A percentile compares a stretch with the other conserved stretches of the same genome.
These are phyloP conservation scores for Mycena belliarum DNA, from an alignment of 768 basidiomycete genomes.

Conservation along the genomic window DNA sequence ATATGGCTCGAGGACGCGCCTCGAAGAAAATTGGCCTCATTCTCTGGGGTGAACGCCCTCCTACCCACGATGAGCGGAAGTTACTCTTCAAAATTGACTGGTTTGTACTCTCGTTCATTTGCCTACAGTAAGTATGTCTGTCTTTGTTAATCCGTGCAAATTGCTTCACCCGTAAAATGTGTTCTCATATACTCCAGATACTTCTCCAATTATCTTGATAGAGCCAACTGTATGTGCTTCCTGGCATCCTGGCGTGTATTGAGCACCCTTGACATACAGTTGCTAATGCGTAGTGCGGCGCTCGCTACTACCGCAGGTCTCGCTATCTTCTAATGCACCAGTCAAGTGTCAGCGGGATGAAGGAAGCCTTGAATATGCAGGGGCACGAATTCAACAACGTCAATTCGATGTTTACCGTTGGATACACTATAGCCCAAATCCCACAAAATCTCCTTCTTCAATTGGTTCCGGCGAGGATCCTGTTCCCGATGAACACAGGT, in stretches of 20 bases:
- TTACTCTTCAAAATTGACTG: constrained; percentile 64
- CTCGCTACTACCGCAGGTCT: no score
- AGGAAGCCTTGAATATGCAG: constrained; percentile 65
- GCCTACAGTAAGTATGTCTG: constrained; percentile 17
- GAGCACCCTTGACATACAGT: constrained; percentile 26
- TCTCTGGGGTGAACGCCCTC: constrained; percentile 27
- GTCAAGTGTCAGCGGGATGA: constrained; percentile 67
- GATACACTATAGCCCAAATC: constrained; percentile 75
- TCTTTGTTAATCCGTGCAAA: neutral
- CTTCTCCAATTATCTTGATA: constrained; percentile 46
- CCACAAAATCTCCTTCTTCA: constrained; percentile 69
- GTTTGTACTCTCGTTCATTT: constrained; percentile 64
- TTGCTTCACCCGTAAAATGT: no score
- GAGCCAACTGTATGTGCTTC: constrained; percentile 46
- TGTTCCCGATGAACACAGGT: constrained; percentile 47
- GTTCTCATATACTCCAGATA: constrained; percentile 16
- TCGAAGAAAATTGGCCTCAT: constrained; percentile 1
- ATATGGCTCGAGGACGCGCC: constrained; percentile 1
- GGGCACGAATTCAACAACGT: constrained; percentile 66
- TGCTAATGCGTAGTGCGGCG: constrained; percentile 56
- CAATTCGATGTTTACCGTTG: constrained; percentile 72
- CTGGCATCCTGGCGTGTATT: neutral
- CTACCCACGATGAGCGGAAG: constrained; percentile 44
- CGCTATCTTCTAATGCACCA: neutral
- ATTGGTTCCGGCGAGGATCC: constrained; percentile 60